Evolutionary conservation across 495 filamentous ascomycete genomes (phyloP), one percentile per base, ranked within the genome.

Genomic region (Echria macrotheca): DNA sequence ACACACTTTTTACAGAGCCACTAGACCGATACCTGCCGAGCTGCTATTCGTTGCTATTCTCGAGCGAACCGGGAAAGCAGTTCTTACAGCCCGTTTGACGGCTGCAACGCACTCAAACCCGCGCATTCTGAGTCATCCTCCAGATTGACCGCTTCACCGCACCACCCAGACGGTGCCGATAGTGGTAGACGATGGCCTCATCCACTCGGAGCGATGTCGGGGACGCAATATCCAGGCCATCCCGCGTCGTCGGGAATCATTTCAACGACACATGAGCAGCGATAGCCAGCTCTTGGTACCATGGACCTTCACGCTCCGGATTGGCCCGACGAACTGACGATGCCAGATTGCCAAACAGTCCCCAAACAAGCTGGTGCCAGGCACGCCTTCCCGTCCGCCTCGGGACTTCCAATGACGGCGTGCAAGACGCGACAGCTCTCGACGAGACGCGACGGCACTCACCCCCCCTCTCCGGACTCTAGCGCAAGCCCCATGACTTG

Each of bases 21-120:
- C 22, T 54, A 37, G 48, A 42, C 53, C 53, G 49, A 47, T 40
- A 41, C 53, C 49, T 52, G 49, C 53, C 49, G 53, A 55, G 23
- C 33, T 12, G 44, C 39, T n/a, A 25, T n/a, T n/a, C n/a, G n/a
- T n/a, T n/a, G n/a, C n/a, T n/a, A n/a, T n/a, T n/a, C n/a, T n/a
- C n/a, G n/a, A n/a, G n/a, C n/a, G n/a, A n/a, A 19, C 15, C n/a
- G 42, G 11, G 12, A 24, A 26, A 29, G 40, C 25, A 44, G n/a
- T n/a, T n/a, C n/a, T n/a, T n/a, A n/a, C n/a, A n/a, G n/a, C n/a
- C n/a, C n/a, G n/a, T n/a, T n/a, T n/a, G n/a, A n/a, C n/a, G n/a
- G n/a, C n/a, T n/a, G n/a, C 2, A 44, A 44, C 42, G 25, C 42
- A 32, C 42, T 50, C 39, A 44, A 36, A 41, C 48, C 18, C 40